These are phyloP conservation scores for Penstemon barbatus DNA, from an alignment of 257 asterid species.

Conservation along the genomic window DNA sequence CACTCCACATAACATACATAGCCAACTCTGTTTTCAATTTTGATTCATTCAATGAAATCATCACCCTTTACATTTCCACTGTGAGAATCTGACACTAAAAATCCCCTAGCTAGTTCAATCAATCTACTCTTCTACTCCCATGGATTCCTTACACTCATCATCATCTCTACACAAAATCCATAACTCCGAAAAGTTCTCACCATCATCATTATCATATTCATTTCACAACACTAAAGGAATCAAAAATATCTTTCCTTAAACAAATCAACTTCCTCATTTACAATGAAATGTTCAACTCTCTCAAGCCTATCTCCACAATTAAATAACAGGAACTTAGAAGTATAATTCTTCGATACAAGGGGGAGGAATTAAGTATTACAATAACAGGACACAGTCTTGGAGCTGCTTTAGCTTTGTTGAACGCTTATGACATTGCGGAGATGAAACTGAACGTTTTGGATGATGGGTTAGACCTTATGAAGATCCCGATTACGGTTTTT, in stretches of 20 bases:
- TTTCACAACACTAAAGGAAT: slow-evolving; percentile 11
- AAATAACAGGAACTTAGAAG: slow-evolving; percentile 48
- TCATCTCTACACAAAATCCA: slow-evolving; percentile 27
- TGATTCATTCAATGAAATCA: too few species aligned
- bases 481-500: slow-evolving; percentile 52
- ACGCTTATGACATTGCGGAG: slow-evolving; percentile 73
- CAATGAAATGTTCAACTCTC: slow-evolving; percentile 33
- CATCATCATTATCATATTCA: neutral
- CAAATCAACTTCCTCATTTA: slow-evolving; percentile 2
- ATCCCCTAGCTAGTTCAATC: neutral
- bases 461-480: slow-evolving; percentile 25
- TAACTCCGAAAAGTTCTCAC: slow-evolving; percentile 1
- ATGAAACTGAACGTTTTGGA: slow-evolving; percentile 45
- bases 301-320: slow-evolving; percentile 36
- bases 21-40: neutral
- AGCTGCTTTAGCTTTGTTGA: slow-evolving; percentile 64
- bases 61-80: neutral
- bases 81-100: too few species aligned
- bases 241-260: slow-evolving; percentile 14
- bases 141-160: slow-evolving; percentile 41
- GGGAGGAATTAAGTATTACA: slow-evolving; percentile 68
- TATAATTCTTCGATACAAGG: slow-evolving; percentile 53
- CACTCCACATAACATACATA: too few species aligned
- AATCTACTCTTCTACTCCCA: slow-evolving; percentile 11
- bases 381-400: slow-evolving; percentile 84